A percentile compares a stretch with the other conserved stretches of the same genome.
These are phyloP conservation scores for Aspergillus spinulosporus DNA, from an alignment of 2,329 filamentous ascomycete genomes.

Conservation along the genomic window DNA sequence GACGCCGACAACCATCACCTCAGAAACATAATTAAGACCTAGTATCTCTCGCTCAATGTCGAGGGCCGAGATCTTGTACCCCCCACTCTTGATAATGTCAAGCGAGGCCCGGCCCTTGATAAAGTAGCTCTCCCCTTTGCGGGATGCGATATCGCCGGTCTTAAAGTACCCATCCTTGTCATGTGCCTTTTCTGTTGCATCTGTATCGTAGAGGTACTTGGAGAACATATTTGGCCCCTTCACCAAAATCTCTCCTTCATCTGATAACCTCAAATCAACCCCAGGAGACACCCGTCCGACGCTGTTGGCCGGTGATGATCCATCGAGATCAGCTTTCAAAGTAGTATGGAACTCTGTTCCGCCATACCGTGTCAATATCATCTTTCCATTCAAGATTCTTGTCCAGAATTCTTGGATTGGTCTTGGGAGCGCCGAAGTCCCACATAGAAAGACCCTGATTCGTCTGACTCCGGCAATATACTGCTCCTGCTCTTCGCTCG, in stretches of 20 bases:
- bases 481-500: conserved; percentile 24
- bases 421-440: conserved; percentile 51
- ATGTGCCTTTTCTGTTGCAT: conserved; percentile 46
- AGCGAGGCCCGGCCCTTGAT: conserved; percentile 54
- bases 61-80: conserved; percentile 56
- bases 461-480: conserved; percentile 44
- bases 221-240: conserved; percentile 41
- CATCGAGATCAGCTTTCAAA: conserved; percentile 43
- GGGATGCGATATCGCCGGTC: conserved; percentile 45
- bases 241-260: conserved; percentile 52
- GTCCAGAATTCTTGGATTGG: conserved; percentile 55
- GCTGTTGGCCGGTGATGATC: conserved; percentile 23
- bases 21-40: conserved; percentile 49
- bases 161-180: conserved; percentile 49
- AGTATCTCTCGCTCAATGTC: conserved; percentile 57
- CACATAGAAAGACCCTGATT: conserved; percentile 31
- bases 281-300: conserved; percentile 41
- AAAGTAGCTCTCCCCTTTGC: conserved; percentile 47
- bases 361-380: conserved; percentile 48
- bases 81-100: conserved; percentile 58
- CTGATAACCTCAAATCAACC: conserved; percentile 45
- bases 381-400: conserved; percentile 21
- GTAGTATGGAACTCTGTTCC: conserved; percentile 48
- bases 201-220: conserved; percentile 43
- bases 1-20: conserved; percentile 56